Conservation (phyloP, 2,329 filamentous ascomycete genomes). For the Endothia cerciana region DNA sequence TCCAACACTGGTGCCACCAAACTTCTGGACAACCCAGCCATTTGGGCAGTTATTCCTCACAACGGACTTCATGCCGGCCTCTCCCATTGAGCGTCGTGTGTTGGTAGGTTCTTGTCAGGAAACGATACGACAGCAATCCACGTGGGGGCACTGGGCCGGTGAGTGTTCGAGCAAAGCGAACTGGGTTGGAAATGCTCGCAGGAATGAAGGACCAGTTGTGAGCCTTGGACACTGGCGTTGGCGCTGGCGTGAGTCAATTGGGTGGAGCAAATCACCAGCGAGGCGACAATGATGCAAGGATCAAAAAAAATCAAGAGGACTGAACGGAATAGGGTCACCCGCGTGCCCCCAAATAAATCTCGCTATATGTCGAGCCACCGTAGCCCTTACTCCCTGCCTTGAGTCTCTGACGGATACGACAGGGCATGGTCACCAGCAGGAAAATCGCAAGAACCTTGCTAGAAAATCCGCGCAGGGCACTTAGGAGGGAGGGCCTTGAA, state of each 20-base stretch:
- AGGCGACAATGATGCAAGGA: constrained; percentile 4
- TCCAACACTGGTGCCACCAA: constrained; percentile 92
- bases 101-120: background rate
- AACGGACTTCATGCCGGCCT: constrained; percentile 33
- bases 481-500: background rate
- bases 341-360: background rate
- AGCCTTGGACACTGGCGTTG: background rate
- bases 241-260: constrained; percentile 18
- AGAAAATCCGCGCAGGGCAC: background rate
- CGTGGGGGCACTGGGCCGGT: background rate
- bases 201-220: background rate
- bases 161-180: background rate
- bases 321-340: background rate
- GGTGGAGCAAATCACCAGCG: constrained; percentile 14
- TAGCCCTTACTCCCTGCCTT: background rate
- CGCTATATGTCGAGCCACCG: background rate
- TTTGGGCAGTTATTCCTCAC: constrained; percentile 40
- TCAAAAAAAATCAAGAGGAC: background rate
- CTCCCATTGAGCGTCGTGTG: constrained; percentile 4
- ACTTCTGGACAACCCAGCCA: constrained; percentile 90
- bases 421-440: background rate
- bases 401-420: background rate
- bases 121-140: background rate
- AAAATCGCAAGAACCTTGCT: background rate
- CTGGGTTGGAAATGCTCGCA: background rate